Evolutionary conservation across 1,284 basidiomycete genomes (phyloP), one percentile per base, ranked within the genome.

Genomic region (Singerocomus inundabilis): DNA sequence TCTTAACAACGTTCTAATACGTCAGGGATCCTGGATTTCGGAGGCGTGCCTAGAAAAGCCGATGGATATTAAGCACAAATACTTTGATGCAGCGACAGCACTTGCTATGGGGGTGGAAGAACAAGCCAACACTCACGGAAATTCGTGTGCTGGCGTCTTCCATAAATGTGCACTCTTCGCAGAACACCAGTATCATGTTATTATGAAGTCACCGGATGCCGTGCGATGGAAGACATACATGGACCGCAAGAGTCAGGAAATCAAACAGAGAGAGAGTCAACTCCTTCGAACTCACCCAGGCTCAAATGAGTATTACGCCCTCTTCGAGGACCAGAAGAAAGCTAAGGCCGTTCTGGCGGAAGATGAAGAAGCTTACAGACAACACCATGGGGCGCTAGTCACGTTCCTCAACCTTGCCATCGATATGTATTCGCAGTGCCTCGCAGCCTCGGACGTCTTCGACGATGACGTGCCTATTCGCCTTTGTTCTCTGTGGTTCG

Each of bases 401-500:
- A 66, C 72, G 1, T 95, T 93, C 66, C 78, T 98, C 12, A 72
- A 75, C 32, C 79, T 84, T 41, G 88, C 94, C 0, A 75, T 97
- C 41, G 74, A 81, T 45, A 94, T 95, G 88, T 93, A 93, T 66
- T 85, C 92, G 0, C 77, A 76, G 16, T 85, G 87, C 48, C 74
- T 99, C 36, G 69, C 77, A 15, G 67, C 77, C 1, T 86, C 87
- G 0, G 88, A 94, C 60, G 70, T 72, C 1, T 85, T 84, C 56
- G 90, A 98, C 62, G 85, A 88, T 29, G 82, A 88, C 52, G 84
- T 82, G 1, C 75, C 89, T 6, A 88, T 93, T 42, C 82, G 92
- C 6, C 76, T 99, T 33, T 86, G 85, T 57, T 95, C 94, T 1
- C 75, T 99, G 2, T 99, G 96, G 96, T 86, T 98, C 53, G 81